Conservation (phyloP, 1,139 yeast species). For the Debaryomyces sp. region DNA sequence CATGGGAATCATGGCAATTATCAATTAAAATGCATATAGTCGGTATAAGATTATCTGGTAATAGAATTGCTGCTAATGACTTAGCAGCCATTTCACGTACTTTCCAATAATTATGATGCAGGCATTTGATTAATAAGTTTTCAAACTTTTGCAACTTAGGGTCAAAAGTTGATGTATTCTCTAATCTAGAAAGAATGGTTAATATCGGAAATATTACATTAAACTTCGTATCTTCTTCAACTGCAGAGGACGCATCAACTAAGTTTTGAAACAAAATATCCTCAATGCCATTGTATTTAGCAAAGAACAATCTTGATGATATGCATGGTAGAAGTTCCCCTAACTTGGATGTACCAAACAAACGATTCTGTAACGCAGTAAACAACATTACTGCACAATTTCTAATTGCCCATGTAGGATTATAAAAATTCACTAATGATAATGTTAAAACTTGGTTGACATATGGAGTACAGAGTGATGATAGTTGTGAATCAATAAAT, state of each 20-base stretch:
- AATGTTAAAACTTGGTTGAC: slow-evolving; percentile 62
- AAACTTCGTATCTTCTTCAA: slow-evolving; percentile 10
- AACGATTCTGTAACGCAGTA: slow-evolving; percentile 74
- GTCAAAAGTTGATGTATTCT: slow-evolving; percentile 52
- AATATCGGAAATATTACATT: slow-evolving; percentile 69
- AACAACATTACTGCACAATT: slow-evolving; percentile 95
- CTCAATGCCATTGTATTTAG: slow-evolving; percentile 57
- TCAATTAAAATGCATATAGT: slow-evolving; percentile 9
- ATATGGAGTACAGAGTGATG: slow-evolving; percentile 52
- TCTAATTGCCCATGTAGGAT: slow-evolving; percentile 79
- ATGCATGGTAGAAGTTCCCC: slow-evolving; percentile 30
- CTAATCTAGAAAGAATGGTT: slow-evolving; percentile 68
- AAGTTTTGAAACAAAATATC: slow-evolving; percentile 51
- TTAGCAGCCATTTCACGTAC: slow-evolving; percentile 84
- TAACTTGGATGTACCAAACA: slow-evolving; percentile 65
- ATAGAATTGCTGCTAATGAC: slow-evolving; percentile 57
- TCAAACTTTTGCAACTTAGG: slow-evolving; percentile 51
- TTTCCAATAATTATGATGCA: slow-evolving; percentile 69
- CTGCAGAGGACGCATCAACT: slow-evolving; percentile 17
- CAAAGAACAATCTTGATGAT: slow-evolving; percentile 70
- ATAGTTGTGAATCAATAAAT: slow-evolving; percentile 66
- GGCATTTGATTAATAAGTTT: slow-evolving; percentile 46
- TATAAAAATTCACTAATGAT: slow-evolving; percentile 63
- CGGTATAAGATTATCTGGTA: slow-evolving; percentile 23
- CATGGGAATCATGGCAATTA: slow-evolving; percentile 9